phyloP scores from a whole-genome alignment of 2,329 filamentous ascomycete genomes.

The Bipolaris oryzae region DNA sequence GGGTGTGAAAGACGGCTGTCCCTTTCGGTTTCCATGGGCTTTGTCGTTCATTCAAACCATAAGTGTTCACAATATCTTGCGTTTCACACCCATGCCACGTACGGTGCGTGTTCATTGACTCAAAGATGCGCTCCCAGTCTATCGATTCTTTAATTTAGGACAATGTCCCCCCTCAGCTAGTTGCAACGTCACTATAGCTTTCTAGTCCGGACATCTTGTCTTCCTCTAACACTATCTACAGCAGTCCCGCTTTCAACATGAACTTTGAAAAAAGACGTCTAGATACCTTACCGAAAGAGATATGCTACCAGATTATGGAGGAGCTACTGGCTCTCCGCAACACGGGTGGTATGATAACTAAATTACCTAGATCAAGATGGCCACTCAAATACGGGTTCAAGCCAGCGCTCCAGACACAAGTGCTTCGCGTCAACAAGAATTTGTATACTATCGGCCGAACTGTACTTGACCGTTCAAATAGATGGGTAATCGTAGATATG shows the following conservation, averaged over 20 bases:
- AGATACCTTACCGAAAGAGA: not conserved
- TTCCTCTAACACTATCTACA: too few relatives aligned
- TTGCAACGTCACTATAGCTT: not conserved
- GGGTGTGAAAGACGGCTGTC: not conserved
- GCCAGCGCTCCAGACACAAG: not conserved
- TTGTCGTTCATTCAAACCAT: not conserved
- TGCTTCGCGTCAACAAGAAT: not conserved
- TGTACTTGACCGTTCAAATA: not conserved
- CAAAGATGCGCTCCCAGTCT: not conserved
- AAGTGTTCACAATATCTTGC: not conserved
- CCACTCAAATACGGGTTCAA: not conserved
- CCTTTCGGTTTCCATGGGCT: not conserved
- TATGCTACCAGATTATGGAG: not conserved
- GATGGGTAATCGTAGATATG: not conserved
- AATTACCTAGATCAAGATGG: not conserved
- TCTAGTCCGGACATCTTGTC: not conserved
- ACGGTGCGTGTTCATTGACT: not conserved
- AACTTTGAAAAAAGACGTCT: too few relatives aligned
- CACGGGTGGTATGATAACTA: not conserved
- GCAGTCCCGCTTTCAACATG: not conserved
- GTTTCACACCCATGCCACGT: not conserved
- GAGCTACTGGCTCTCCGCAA: not conserved
- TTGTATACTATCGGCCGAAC: not conserved
- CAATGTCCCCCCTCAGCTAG: too few relatives aligned
- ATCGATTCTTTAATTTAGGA: not conserved